Evolutionary conservation across 306 rosid genomes (phyloP).

Genomic region (Prunus davidiana): DNA sequence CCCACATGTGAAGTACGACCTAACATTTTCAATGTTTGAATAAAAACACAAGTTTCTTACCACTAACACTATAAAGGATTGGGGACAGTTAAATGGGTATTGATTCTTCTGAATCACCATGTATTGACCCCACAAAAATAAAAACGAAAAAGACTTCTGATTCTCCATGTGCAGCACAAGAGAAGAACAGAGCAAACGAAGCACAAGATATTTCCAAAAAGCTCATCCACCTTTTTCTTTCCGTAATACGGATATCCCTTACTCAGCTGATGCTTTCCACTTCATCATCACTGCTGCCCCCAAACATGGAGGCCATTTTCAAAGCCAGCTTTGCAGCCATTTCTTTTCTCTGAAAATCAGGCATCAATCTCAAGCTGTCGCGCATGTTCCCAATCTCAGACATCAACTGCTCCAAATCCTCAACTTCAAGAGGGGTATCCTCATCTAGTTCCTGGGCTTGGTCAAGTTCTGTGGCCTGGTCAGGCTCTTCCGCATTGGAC

Average conservation of each 20-base stretch:
- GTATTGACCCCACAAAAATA: too few relatives aligned
- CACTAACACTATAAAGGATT: neutral
- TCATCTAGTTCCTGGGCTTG: slow-evolving; percentile 28
- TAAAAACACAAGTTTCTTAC: neutral
- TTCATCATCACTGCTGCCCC: slow-evolving; percentile 69
- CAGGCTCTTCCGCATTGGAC: slow-evolving; percentile 24
- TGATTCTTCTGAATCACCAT: neutral
- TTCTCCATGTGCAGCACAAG: neutral
- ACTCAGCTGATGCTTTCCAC: slow-evolving; percentile 34
- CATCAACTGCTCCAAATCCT: slow-evolving; percentile 84
- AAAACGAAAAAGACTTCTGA: neutral
- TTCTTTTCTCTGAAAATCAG: slow-evolving; percentile 83
- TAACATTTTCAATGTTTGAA: neutral
- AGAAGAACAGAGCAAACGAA: neutral
- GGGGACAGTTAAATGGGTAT: neutral
- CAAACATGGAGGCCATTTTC: slow-evolving; percentile 88
- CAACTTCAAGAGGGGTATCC: slow-evolving; percentile 45
- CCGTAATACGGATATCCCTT: neutral
- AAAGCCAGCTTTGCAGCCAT: slow-evolving; percentile 83
- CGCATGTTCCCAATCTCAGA: slow-evolving; percentile 86
- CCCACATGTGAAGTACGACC: neutral
- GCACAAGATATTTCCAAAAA: neutral
- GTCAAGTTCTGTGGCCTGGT: slow-evolving; percentile 15
- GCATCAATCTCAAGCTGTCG: slow-evolving; percentile 75
- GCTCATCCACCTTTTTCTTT: neutral